phyloP scores from a whole-genome alignment of 2,329 filamentous ascomycete species.

The Pseudocercospora eumusae region DNA sequence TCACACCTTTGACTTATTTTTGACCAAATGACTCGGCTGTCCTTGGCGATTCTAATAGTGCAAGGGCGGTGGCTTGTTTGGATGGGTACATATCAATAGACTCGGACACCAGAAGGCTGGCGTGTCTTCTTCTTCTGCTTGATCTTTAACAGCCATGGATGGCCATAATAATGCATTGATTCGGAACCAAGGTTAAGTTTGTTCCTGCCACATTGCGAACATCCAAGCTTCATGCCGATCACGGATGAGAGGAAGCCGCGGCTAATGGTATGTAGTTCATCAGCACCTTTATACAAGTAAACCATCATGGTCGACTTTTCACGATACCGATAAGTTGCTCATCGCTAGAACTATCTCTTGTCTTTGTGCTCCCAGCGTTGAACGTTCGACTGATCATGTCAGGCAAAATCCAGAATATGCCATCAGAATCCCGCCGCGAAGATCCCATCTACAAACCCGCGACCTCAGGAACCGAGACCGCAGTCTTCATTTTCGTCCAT shows the following conservation, averaged over 20 bases:
- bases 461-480: constrained; percentile 37
- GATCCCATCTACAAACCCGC: constrained; percentile 41
- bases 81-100: neutral
- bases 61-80: constrained; percentile 12
- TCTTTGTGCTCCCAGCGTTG: too few species aligned
- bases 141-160: too few species aligned
- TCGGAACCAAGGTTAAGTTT: too few species aligned
- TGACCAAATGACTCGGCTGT: constrained; percentile 16
- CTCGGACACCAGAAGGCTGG: too few species aligned
- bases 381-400: neutral
- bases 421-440: neutral
- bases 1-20: constrained; percentile 11
- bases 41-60: constrained; percentile 3
- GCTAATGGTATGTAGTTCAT: neutral
- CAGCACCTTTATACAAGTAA: neutral
- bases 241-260: neutral
- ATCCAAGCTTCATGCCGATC: neutral
- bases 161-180: too few species aligned
- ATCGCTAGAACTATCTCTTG: too few species aligned
- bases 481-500: constrained; percentile 44
- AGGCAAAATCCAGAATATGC: neutral
- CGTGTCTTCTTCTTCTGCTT: too few species aligned
- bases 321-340: neutral
- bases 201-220: too few species aligned
- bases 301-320: neutral